Base-by-base conservation (phyloP, 441 rosid genomes). In the Flueggea neowawraea region DNA sequence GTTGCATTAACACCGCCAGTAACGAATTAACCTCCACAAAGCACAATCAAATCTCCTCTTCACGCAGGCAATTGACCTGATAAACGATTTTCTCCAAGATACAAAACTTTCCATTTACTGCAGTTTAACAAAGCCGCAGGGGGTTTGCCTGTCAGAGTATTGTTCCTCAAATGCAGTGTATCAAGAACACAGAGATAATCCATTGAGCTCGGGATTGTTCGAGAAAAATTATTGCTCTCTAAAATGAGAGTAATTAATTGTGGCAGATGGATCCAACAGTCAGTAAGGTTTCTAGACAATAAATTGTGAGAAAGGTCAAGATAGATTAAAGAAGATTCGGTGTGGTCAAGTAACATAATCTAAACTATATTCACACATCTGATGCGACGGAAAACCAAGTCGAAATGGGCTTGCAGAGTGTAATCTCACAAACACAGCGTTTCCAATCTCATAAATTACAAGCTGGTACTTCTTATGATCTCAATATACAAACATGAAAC, bases 11-110 rank as follows among this genome's bases (percentile, higher is more conserved):
- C 2, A 22, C 28, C 2, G 28, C 28, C 28, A 22, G 2, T 22
- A 2, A 0, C 1, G 28, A 22, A 22, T 22, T 1, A 1, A 22
- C 28, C 28, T 22, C 28, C 28, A 1, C 28, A 22, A 22, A 68
- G 67, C 16, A 73, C 39, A 6, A 60, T 12, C 53, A 68, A 52
- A 0, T 43, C 45, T 49, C 77, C 70, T 4, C 58, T n/a, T 67
- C 66, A 60, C 6, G 47, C 8, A 12, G 64, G 62, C 10, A 68
- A 4, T n/a, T 60, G 48, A 43, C 70, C 64, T 0, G 61, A 16
- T 12, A 73, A 56, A 11, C 12, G 58, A 53, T 73, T 68, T 5
- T 45, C 61, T 28, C 67, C 61, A 14, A 73, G 54, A 15, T 73
- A 70, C 6, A 73, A 10, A 39, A 60, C 33, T 16, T n/a, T 9